Evolutionary conservation across 768 basidiomycete genomes (phyloP).

Genomic region (Exsudoporus frostii): DNA sequence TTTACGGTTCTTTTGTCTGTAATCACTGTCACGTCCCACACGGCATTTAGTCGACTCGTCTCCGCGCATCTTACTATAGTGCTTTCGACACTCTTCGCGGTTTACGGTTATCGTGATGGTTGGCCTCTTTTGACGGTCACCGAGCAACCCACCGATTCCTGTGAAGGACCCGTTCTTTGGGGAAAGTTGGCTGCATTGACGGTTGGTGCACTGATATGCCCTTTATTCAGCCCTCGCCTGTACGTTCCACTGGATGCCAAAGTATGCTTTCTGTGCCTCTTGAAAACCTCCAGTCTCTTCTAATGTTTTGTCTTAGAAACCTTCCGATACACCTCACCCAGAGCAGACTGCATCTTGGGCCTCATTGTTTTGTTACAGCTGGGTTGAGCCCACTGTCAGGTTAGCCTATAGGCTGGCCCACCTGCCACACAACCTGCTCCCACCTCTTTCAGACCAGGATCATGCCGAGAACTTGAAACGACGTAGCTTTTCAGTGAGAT

Average conservation of each 20-base stretch:
- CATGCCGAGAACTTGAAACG: neutral
- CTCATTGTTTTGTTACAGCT: neutral
- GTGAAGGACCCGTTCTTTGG: neutral
- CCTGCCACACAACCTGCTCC: neutral
- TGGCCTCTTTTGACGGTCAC: conserved; percentile 1
- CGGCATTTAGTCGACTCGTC: neutral
- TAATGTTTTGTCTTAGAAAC: neutral
- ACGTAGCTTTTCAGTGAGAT: neutral
- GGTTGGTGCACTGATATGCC: neutral
- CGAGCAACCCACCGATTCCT: neutral
- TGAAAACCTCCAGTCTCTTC: neutral
- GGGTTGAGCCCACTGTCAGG: conserved; percentile 1
- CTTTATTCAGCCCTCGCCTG: neutral
- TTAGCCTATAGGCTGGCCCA: neutral
- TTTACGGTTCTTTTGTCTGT: neutral
- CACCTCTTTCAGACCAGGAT: conserved; percentile 1
- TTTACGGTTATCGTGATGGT: neutral
- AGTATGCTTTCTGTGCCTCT: neutral
- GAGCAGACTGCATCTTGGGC: conserved; percentile 1
- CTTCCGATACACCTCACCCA: neutral
- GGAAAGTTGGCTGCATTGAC: neutral
- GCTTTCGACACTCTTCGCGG: neutral
- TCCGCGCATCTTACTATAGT: neutral
- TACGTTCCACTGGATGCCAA: neutral
- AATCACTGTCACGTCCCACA: neutral